Base-by-base conservation (phyloP, 2,329 filamentous ascomycete species). In the Conoideocrella luteorostrata region DNA sequence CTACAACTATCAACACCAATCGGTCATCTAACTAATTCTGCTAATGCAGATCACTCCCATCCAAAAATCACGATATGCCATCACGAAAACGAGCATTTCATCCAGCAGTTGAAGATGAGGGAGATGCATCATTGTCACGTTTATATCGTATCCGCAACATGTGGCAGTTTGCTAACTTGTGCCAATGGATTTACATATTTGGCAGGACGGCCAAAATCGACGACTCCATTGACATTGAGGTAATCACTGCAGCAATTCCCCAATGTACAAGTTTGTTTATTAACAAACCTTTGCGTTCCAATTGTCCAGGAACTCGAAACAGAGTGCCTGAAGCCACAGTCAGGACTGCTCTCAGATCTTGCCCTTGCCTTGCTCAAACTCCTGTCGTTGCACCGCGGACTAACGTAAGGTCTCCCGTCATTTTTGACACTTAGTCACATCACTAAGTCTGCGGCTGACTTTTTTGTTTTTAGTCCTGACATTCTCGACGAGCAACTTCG, bases 151-250 rank as follows among this genome's bases (percentile, higher is more conserved):
- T 97, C 53, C 81, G 91, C 50, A 93, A 87, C 61, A 89, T 87
- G 75, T 97, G 91, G 90, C 86, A 96, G 64, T 96, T 97, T 66
- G 88, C 91, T 48, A 91, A 89, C 58, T 70, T 97, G 7, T 89
- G 85, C 68, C 91, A 98, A 67, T 98, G 89, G 77, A 87, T 97
- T 48, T 86, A 84, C 62, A 79, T 91, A 32, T 98, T 98, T 64
- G 90, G 91, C 49, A 82, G 85, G 56, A 82, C 82, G 34, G 82
- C 95, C 62, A 96, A 95, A 69, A 86, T 97, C 52, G 84, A 93
- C 55, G 86, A 94, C 50, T 82, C 85, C 58, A 75, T 96, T 50
- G 88, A 91, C 58, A 86, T 96, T 51, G 90, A 97, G 70, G 93
- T 95, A 78, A 26, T 59, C 32, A 13, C 26, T 18, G 37, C 47